These are phyloP conservation scores for Annona cherimola DNA, from an alignment of 164 flowering plant genomes.

Conservation along the genomic window DNA sequence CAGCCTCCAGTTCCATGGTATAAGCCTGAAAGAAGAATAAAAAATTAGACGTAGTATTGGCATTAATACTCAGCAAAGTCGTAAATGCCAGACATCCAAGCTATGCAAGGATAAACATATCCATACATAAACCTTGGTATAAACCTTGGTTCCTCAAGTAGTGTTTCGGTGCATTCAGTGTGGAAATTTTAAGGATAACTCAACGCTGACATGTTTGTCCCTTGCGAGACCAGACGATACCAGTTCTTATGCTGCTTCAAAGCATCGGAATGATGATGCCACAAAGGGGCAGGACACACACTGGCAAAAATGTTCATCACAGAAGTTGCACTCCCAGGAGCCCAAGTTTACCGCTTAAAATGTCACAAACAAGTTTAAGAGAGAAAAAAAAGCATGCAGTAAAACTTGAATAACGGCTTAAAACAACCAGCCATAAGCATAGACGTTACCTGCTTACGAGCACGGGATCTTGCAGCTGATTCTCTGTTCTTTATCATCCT, in stretches of 20 bases:
- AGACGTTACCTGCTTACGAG: constrained; percentile 80
- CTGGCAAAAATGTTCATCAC: background rate
- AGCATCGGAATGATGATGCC: background rate
- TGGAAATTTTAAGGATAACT: no score
- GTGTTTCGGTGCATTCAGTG: background rate
- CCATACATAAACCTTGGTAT: background rate
- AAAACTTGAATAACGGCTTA: background rate
- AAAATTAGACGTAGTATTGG: background rate
- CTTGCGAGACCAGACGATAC: background rate
- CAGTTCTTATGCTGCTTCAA: background rate
- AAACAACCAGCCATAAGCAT: background rate
- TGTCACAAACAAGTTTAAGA: background rate
- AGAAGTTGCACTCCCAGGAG: background rate
- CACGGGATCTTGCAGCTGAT: constrained; percentile 96
- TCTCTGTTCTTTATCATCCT: constrained; percentile 96
- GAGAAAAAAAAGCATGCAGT: background rate
- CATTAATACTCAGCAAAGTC: background rate
- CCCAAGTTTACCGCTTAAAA: background rate
- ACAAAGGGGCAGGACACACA: background rate
- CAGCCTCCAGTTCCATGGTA: constrained; percentile 92
- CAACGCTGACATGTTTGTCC: background rate
- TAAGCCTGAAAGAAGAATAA: constrained; percentile 57
- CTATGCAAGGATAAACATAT: background rate
- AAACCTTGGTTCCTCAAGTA: background rate
- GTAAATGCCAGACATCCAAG: background rate